phyloP scores from a whole-genome alignment of 192 early-diverging fungal genomes.

The Phycomyces blakesleeanus region DNA sequence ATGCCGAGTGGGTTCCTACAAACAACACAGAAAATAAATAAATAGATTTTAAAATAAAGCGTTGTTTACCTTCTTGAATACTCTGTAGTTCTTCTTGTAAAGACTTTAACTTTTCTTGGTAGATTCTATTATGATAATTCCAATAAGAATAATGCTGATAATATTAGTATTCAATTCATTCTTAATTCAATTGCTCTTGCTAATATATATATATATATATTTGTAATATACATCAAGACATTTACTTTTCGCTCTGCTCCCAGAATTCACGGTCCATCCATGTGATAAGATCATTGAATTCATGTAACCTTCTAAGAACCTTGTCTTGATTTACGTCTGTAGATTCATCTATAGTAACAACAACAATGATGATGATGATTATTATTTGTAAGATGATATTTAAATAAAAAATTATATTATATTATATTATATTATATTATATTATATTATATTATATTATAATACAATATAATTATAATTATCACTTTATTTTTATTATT shows the following conservation, averaged over 20 bases:
- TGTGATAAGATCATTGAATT: conserved; percentile 32
- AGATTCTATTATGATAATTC: conserved; percentile 25
- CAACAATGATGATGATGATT: no score
- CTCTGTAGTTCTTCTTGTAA: conserved; percentile 32
- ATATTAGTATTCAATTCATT: no score
- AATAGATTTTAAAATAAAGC: conserved; percentile 7
- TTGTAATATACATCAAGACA: neutral
- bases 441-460: no score
- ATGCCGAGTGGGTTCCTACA: conserved; percentile 32
- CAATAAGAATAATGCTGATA: neutral
- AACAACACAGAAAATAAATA: neutral
- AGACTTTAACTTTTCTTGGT: conserved; percentile 26
- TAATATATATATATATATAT: no score
- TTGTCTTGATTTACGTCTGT: conserved; percentile 17
- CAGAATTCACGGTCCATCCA: conserved; percentile 32
- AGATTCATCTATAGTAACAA: conserved; percentile 17
- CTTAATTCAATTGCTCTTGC: neutral
- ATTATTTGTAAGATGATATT: no score
- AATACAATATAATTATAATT: no score
- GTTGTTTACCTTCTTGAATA: conserved; percentile 30
- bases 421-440: no score
- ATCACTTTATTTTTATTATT: no score
- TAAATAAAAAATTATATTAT: no score
- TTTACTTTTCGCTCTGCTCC: conserved; percentile 29
- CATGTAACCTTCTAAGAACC: conserved; percentile 18